Conservation (phyloP, 2,329 filamentous ascomycete species). For the Stemphylium vesicarium region DNA sequence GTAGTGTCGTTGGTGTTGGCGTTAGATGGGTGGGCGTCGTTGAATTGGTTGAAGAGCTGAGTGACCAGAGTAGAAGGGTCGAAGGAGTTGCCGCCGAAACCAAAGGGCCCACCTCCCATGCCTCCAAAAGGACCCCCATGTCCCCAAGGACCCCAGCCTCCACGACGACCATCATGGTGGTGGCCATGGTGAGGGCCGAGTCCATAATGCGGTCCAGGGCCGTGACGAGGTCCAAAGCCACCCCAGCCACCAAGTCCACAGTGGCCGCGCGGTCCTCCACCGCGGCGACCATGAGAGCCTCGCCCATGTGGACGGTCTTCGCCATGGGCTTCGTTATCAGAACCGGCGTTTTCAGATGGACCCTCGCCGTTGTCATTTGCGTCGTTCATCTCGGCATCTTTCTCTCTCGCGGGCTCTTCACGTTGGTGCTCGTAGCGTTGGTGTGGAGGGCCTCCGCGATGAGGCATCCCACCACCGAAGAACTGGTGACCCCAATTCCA, state of each 20-base stretch:
- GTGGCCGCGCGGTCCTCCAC: constrained; percentile 27
- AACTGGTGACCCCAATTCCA: constrained; percentile 46
- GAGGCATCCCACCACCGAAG: constrained; percentile 36
- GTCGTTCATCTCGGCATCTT: constrained; percentile 21
- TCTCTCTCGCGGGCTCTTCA: constrained; percentile 19
- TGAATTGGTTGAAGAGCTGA: constrained; percentile 46
- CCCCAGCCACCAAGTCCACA: constrained; percentile 31
- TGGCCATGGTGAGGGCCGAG: constrained; percentile 22
- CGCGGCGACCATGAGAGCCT: constrained; percentile 29
- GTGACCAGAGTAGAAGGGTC: constrained; percentile 38
- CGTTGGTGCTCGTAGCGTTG: constrained; percentile 30
- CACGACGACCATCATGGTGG: constrained; percentile 22
- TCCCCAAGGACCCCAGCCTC: constrained; percentile 37
- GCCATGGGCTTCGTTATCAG: constrained; percentile 27
- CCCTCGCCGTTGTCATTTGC: constrained; percentile 39
- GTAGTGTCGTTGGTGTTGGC: constrained; percentile 13
- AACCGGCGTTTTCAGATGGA: constrained; percentile 34
- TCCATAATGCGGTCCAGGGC: constrained; percentile 15
- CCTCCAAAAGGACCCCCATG: constrained; percentile 20
- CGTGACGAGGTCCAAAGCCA: constrained; percentile 23
- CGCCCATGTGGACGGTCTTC: constrained; percentile 18
- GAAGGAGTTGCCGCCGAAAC: constrained; percentile 18
- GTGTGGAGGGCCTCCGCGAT: constrained; percentile 39
- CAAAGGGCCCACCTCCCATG: constrained; percentile 18
- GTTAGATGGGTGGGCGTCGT: constrained; percentile 20